Conservation (phyloP, 192 early-diverging fungal species). For the Coemansia sp. region DNA sequence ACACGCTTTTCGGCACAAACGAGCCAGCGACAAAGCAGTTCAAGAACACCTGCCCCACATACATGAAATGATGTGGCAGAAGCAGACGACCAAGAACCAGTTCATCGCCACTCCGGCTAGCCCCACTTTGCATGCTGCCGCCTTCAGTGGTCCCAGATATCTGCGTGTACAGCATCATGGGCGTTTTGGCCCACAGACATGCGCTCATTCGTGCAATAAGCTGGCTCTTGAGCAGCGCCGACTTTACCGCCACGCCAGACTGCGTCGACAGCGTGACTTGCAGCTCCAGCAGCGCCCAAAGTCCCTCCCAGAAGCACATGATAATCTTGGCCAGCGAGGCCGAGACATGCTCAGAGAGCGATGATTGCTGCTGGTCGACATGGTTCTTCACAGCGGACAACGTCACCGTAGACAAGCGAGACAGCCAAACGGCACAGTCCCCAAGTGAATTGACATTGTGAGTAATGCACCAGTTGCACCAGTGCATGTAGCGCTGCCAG, state of each 20-base stretch:
- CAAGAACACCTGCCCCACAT: slow-evolving; percentile 22
- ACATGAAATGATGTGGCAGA: slow-evolving; percentile 35
- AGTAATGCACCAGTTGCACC: slow-evolving; percentile 28
- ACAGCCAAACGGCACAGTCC: slow-evolving; percentile 11
- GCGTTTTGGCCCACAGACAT: slow-evolving; percentile 13
- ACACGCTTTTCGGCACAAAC: slow-evolving; percentile 12
- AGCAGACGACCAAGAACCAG: slow-evolving; percentile 19
- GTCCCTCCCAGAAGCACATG: slow-evolving; percentile 25
- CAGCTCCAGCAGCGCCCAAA: slow-evolving; percentile 7
- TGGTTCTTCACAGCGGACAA: slow-evolving; percentile 22
- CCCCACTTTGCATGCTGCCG: not conserved
- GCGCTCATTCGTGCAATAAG: slow-evolving; percentile 23
- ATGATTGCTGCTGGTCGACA: not conserved
- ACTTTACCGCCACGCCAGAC: not conserved
- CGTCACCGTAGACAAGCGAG: slow-evolving; percentile 15
- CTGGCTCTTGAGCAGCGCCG: slow-evolving; percentile 8
- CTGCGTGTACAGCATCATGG: slow-evolving; percentile 3
- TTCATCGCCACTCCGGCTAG: not conserved
- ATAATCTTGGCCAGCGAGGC: slow-evolving; percentile 26
- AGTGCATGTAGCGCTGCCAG: slow-evolving; percentile 35
- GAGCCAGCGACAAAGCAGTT: slow-evolving; percentile 2
- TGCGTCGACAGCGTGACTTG: not conserved
- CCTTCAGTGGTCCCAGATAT: slow-evolving; percentile 3
- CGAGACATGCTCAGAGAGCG: slow-evolving; percentile 13
- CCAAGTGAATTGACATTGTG: not conserved